phyloP scores from a whole-genome alignment of 371 early-diverging fungal genomes.

The Pancytospora philotis region DNA sequence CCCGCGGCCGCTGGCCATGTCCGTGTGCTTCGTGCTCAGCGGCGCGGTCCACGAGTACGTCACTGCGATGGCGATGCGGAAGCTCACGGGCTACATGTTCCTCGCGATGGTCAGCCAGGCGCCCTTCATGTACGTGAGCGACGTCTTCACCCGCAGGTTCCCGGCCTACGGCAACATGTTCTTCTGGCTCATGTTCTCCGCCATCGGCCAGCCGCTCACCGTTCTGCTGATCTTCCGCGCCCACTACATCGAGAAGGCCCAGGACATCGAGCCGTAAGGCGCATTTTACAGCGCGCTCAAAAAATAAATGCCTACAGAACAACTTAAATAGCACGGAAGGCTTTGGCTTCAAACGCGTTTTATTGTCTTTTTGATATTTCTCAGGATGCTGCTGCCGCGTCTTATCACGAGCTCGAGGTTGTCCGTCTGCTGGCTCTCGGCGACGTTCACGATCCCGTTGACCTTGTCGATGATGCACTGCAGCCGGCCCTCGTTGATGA shows the following conservation, averaged over 20 bases:
- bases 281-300: no score
- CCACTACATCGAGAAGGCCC: no score
- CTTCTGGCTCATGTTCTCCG: conserved; percentile 50
- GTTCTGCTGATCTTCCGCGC: conserved; percentile 39
- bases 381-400: not conserved
- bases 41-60: conserved; percentile 77
- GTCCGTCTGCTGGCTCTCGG: not conserved
- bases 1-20: conserved; percentile 66
- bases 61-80: conserved; percentile 66
- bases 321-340: no score
- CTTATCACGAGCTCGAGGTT: not conserved
- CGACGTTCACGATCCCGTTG: conserved; percentile 70
- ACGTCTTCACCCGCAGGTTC: conserved; percentile 16
- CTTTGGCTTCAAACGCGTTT: no score
- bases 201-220: conserved; percentile 47
- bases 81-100: conserved; percentile 70
- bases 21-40: conserved; percentile 72
- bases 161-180: conserved; percentile 41
- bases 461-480: conserved; percentile 96
- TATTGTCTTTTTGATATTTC: not conserved
- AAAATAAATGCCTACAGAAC: no score
- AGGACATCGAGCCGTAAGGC: no score
- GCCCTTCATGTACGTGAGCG: conserved; percentile 68
- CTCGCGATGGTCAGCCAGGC: conserved; percentile 76
- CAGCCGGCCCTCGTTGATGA: conserved; percentile 84